Percentiles rank a stretch among this genome's conserved stretches.
Evolutionary conservation across 495 filamentous ascomycete genomes (phyloP).

Genomic region (Penicillium roqueforti): DNA sequence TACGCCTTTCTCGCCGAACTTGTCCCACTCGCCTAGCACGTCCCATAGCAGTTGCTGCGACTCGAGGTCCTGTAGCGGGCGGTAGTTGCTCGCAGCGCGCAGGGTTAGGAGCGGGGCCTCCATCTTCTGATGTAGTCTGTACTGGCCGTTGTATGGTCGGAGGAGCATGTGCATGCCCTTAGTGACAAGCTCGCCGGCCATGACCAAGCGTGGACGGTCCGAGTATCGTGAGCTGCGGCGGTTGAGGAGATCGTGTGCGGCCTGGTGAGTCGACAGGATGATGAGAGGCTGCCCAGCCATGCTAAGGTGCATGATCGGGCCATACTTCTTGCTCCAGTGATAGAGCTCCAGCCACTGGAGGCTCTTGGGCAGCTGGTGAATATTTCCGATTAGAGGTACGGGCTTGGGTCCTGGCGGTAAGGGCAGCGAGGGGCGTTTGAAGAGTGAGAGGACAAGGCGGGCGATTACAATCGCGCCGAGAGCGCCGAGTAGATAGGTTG

Average conservation of each 20-base stretch:
- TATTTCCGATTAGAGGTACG: conserved; percentile 54
- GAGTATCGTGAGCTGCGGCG: conserved; percentile 15
- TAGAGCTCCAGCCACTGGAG: conserved; percentile 59
- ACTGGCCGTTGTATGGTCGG: conserved; percentile 14
- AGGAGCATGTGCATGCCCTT: conserved; percentile 22
- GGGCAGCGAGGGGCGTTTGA: conserved; percentile 7
- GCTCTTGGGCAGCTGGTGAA: conserved; percentile 45
- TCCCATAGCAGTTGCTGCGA: conserved; percentile 16
- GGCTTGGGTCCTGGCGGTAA: conserved; percentile 55
- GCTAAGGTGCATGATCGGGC: conserved; percentile 34
- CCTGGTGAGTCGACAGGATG: conserved; percentile 25
- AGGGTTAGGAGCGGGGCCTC: neutral
- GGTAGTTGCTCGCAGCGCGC: neutral
- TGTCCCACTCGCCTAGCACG: conserved; percentile 2
- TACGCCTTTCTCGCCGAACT: neutral
- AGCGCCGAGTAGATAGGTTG: neutral
- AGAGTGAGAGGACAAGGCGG: neutral
- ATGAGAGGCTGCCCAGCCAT: conserved; percentile 25
- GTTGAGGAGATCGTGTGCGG: conserved; percentile 30
- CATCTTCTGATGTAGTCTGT: conserved; percentile 9
- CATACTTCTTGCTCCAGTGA: conserved; percentile 40
- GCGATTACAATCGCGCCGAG: neutral
- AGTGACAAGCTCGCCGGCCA: conserved; percentile 15
- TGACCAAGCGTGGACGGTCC: conserved; percentile 20
- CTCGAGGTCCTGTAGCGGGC: conserved; percentile 13